Base-by-base conservation (phyloP, 1,284 basidiomycete species). In the Malassezia nana region DNA sequence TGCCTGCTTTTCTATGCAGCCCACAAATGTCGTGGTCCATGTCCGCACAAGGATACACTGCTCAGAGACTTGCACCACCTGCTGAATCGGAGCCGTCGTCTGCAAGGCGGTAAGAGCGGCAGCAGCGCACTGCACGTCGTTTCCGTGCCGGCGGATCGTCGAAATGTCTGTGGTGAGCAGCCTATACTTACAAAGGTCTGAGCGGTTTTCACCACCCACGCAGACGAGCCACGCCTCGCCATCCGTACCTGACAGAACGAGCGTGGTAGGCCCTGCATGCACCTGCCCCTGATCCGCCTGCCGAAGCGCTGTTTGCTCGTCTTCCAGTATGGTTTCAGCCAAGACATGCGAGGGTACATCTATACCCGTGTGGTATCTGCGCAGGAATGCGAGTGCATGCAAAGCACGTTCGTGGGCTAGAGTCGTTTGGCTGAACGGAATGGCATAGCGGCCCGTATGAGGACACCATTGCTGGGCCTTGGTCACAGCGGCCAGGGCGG, bases 331-430 rank as follows among this genome's bases (percentile, higher is more conserved):
- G 20, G 49, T 20, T 5, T 26, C 8, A 7, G 54, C 33, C 3
- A 56, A 38, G 13, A 56, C 13, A n/a, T 40, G 48, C 12, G 54
- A 46, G 2, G 54, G 54, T 3, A 56, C 32, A 26, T 56, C 20
- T n/a, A 56, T 46, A 13, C 49, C 47, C 6, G 43, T 35, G n/a
- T 56, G 54, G 43, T 46, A 51, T 7, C 48, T 16, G 6, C 33
- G 48, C 16, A 56, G 24, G 25, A 56, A 56, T 1, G 43, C 13
- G 6, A 41, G 18, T 1, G 42, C 48, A 32, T 56, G 46, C 10
- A 51, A 6, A 1, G 54, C 49, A 7, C 46, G 47, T 12, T 45
- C 41, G 15, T 55, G 40, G 5, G 41, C 26, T 4, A 32, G 46
- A 1, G 35, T 38, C 7, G 15, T 2, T 5, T 49, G 9, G 4